These are phyloP conservation scores for Tolypocladium inflatum DNA, from an alignment of 2,329 filamentous ascomycete species.

Conservation along the genomic window DNA sequence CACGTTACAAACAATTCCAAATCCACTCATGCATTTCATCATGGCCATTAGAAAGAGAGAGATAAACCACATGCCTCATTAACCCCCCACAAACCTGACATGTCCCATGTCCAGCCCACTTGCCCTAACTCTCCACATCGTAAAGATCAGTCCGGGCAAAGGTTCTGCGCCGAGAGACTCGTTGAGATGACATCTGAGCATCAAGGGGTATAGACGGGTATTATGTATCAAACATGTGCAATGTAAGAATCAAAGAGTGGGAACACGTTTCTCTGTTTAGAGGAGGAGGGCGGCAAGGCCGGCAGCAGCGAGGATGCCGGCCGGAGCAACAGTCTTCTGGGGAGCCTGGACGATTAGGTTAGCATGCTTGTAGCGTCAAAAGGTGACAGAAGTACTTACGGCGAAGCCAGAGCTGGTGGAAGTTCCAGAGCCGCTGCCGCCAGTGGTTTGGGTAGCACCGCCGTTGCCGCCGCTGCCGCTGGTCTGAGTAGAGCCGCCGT, in stretches of 20 bases:
- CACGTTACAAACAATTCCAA: conserved; percentile 7
- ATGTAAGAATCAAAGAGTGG: conserved; percentile 16
- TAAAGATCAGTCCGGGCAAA: conserved; percentile 16
- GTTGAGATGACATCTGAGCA: conserved; percentile 12
- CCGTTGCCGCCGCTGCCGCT: not conserved
- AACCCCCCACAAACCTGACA: conserved; percentile 19
- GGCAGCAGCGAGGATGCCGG: conserved; percentile 37
- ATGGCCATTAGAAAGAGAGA: conserved; percentile 23
- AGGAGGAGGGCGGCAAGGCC: conserved; percentile 39
- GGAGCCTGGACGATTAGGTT: conserved; percentile 16
- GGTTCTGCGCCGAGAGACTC: conserved; percentile 11
- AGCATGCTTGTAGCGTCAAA: not conserved
- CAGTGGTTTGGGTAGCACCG: not conserved
- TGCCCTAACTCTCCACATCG: conserved; percentile 14
- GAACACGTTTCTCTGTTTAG: conserved; percentile 20
- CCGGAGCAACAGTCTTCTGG: conserved; percentile 34
- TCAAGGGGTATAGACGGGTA: conserved; percentile 25
- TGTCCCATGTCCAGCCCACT: conserved; percentile 18
- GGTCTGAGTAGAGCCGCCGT: not conserved
- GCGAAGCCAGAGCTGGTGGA: conserved; percentile 13
- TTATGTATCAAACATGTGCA: conserved; percentile 33
- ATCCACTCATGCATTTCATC: conserved; percentile 16
- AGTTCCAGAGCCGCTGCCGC: conserved; percentile 2
- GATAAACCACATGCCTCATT: conserved; percentile 24
- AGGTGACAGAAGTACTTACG: conserved; percentile 14